Evolutionary conservation across 2,329 filamentous ascomycete genomes (phyloP).

Genomic region (Metarhizium rileyi): DNA sequence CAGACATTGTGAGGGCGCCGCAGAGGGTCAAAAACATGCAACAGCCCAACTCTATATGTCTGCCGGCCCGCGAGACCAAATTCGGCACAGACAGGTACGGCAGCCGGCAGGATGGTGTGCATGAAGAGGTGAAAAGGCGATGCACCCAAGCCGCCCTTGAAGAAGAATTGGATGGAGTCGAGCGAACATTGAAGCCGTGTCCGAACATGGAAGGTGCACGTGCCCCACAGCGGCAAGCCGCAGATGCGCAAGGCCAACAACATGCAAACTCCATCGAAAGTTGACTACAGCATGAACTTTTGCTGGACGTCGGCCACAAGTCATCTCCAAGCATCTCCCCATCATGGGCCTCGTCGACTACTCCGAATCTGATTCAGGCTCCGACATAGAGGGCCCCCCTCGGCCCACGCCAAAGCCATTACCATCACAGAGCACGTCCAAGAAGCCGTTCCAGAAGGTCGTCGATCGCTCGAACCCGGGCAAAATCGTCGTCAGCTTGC

Average conservation of each 20-base stretch:
- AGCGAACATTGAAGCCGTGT: too few relatives aligned
- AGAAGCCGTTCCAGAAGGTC: conserved; percentile 66
- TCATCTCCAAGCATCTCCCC: background rate
- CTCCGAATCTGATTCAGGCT: conserved; percentile 68
- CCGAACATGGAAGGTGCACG: background rate
- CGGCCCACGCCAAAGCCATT: conserved; percentile 21
- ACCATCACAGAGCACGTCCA: conserved; percentile 18
- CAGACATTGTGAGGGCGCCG: conserved; percentile 22
- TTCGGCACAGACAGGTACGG: background rate
- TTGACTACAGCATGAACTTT: background rate
- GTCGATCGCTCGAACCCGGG: conserved; percentile 71
- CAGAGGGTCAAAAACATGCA: background rate
- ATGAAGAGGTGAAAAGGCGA: background rate
- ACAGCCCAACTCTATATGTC: conserved; percentile 11
- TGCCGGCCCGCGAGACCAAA: background rate
- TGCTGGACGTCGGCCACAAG: background rate
- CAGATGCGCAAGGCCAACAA: too few relatives aligned
- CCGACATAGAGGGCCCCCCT: conserved; percentile 33
- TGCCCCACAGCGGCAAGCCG: background rate
- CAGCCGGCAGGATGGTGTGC: background rate
- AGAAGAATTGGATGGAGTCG: too few relatives aligned
- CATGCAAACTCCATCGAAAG: too few relatives aligned
- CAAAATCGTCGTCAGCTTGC: conserved; percentile 76
- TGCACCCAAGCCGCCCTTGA: background rate
- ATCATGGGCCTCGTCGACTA: conserved; percentile 74